Conservation (phyloP, 2,329 filamentous ascomycete genomes). For the Colletotrichum nymphaeae region DNA sequence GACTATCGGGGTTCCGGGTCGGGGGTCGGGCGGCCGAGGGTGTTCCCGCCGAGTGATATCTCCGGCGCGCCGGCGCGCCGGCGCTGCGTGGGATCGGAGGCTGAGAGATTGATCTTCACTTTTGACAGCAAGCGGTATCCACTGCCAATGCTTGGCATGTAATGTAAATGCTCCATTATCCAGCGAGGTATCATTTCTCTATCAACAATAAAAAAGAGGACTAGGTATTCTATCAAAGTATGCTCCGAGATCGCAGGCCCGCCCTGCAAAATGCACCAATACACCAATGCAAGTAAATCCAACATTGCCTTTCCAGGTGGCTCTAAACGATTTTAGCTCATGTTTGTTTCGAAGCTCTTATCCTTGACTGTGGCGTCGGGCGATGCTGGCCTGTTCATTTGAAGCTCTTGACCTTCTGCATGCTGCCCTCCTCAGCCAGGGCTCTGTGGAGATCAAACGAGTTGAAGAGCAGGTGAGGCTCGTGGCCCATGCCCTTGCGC, state of each 20-base stretch:
- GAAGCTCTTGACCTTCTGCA: slow-evolving; percentile 82
- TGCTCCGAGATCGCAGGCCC: neutral
- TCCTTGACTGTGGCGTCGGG: slow-evolving; percentile 63
- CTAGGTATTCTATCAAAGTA: slow-evolving; percentile 8
- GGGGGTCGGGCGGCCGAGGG: neutral
- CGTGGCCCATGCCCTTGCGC: slow-evolving; percentile 88
- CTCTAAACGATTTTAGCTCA: neutral
- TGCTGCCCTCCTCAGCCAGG: slow-evolving; percentile 83
- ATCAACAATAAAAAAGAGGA: slow-evolving; percentile 11
- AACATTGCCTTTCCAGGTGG: neutral
- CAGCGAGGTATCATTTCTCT: slow-evolving; percentile 31
- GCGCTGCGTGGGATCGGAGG: neutral
- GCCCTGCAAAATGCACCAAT: neutral
- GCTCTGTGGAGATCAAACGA: slow-evolving; percentile 91
- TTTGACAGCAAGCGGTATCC: neutral
- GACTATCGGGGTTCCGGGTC: neutral
- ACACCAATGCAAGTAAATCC: neutral
- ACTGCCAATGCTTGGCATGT: neutral
- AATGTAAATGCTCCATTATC: slow-evolving; percentile 10
- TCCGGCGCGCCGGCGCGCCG: neutral
- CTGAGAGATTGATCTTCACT: neutral
- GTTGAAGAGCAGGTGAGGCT: slow-evolving; percentile 89
- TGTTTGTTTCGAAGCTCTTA: slow-evolving; percentile 64
- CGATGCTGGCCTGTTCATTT: slow-evolving; percentile 36
- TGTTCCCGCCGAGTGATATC: neutral